Base-by-base conservation (phyloP, 2,329 filamentous ascomycete genomes). In the Trichoderma sp. region DNA sequence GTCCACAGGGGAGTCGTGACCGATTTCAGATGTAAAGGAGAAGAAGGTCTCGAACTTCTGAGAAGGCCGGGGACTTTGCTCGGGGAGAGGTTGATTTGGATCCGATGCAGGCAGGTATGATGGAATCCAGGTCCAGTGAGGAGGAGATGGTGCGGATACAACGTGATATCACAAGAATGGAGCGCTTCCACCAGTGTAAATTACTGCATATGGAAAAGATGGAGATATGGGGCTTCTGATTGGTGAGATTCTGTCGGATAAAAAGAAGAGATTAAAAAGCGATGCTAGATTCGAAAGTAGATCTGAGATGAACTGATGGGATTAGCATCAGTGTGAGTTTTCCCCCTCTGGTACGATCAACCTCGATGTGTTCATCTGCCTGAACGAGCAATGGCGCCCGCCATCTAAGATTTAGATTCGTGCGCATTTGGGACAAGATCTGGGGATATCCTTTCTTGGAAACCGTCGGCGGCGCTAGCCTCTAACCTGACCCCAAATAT, bases 381-480 rank as follows among this genome's bases (percentile, higher is more conserved):
- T 53, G 30, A 66, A 60, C 36, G n/a, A 71, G 62, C 39, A 71
- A 61, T 24, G 26, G 34, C 51, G 62, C 36, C 70, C 64, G 71
- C 58, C 58, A 62, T 43, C 58, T 36, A 43, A 63, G 43, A 61
- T 63, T 58, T 43, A 30, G 56, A 64, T 28, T 51, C 36, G 53
- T 36, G n/a, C 69, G 58, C 69, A 24, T 26, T 60, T n/a, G 6
- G 58, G 36, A 26, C 26, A 56, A 60, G 24, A 53, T 61, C 58
- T 53, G 57, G 58, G 63, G 63, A 71, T 67, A 3, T 53, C 72
- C 63, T 30, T 4, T 58, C 14, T 39, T 14, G 68, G 72, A 62
- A 57, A 7, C 6, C 1, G 0, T 56, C 72, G 72, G 72, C 72
- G 72, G 63, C 68, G 69, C 72, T 73, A 73, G 39, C 72, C 28